Evolutionary conservation across 306 rosid species (phyloP), one percentile per base, ranked within the genome.

Genomic region (Medicago lupulina): DNA sequence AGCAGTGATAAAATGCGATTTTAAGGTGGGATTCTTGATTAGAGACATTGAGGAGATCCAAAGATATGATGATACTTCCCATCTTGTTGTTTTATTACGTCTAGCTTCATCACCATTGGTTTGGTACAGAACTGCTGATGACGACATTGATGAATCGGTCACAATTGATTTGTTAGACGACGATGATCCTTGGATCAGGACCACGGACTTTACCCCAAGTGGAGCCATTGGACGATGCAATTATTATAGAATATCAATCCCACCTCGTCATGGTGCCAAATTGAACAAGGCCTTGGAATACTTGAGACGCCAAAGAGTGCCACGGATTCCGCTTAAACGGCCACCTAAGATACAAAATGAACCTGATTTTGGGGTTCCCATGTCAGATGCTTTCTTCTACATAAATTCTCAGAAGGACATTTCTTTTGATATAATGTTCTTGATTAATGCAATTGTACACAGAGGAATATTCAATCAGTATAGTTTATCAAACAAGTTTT

Each of bases 111-210:
- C 98, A 51, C 98, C 98, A 19, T 50, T 21, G 67, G 77, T 93
- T 74, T 93, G 90, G 82, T 93, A 93, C 72, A 79, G 98, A 82
- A 93, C 93, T 39, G 98, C 96, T 12, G 93, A 87, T 77, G 98
- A 93, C 71, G 98, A 90, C 73, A 87, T 93, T 66, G 86, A 76
- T 46, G 85, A 81, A 31, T 62, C 77, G 12, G 94, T 87, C 58
- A 73, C 90, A 15, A 89, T 74, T 81, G 88, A 90, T 82, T 66
- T 89, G 78, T 70, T 93, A 81, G 98, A 93, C 73, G 98, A 93
- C 28, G 96, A 93, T 76, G 98, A 93, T 87, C 96, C 98, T 12
- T 93, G 98, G 98, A 89, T 90, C 70, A 82, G 98, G 80, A 87
- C 96, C 62, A 90, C 96, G 1, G 98, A 93, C 86, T 90, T 93